Base-by-base conservation (phyloP, 2,329 filamentous ascomycete genomes). In the Coniochaeta sp. region DNA sequence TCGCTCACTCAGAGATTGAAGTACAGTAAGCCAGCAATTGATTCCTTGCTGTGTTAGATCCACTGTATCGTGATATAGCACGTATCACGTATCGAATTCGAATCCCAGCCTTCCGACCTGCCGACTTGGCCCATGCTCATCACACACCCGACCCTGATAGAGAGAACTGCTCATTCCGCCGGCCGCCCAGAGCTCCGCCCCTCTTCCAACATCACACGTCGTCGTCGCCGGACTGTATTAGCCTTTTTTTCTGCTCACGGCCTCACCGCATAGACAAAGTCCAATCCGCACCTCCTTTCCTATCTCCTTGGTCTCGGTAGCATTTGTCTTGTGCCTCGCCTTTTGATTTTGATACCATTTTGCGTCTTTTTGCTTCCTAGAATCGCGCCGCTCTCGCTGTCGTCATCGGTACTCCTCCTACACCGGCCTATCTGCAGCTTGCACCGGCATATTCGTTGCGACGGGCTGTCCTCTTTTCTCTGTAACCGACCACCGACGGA, bases 171-270 rank as follows among this genome's bases (percentile, higher is more conserved):
- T 47, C n/a, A 12, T 22, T 19, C 42, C 42, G 42, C 42, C 19
- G 42, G 42, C 22, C 42, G 42, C 17, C 42, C 42, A 47, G 42
- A 52, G 47, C 47, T 52, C 47, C 47, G 47, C 47, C 47, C 47
- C 47, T 52, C 47, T 52, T 47, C 47, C 24, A 52, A 52, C 47
- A 52, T 52, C 47, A 52, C 22, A 52, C 47, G 47, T 52, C 47
- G 47, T 26, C 26, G 47, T 26, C 47, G 47, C n/a, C n/a, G n/a
- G n/a, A 24, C 19, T 24, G 17, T 52, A 52, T 52, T 52, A 52
- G 47, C 47, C 47, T 52, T 16, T 52, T 52, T 52, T 52, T 17
- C 47, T 52, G 47, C 47, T 52, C 24, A 28, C 47, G 47, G 30
- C 42, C 42, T 40, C 26, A 28, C 44, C 14, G 44, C 44, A 28